Percentiles rank a stretch among this genome's conserved stretches.
phyloP scores from a whole-genome alignment of 2,329 filamentous ascomycete genomes.

The Fusarium irregulare region DNA sequence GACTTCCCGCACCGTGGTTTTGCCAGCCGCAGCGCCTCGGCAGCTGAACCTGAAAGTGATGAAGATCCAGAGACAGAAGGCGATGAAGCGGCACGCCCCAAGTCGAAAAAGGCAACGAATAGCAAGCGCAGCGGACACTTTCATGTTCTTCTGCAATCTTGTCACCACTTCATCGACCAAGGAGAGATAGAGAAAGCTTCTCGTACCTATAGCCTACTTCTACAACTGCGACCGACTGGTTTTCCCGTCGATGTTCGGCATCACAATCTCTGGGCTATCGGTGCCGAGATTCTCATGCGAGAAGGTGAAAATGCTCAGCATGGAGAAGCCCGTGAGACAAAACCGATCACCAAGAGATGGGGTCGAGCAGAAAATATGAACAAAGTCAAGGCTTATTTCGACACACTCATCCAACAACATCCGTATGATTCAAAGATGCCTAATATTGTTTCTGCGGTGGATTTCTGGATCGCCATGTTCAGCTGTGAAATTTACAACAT shows the following conservation, averaged over 20 bases:
- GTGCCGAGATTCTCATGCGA: slow-evolving; percentile 84
- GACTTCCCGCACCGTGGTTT: slow-evolving; percentile 64
- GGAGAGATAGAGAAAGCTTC: slow-evolving; percentile 78
- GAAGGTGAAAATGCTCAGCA: slow-evolving; percentile 55
- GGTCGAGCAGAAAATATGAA: slow-evolving; percentile 59
- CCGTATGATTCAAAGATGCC: slow-evolving; percentile 73
- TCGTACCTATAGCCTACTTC: slow-evolving; percentile 78
- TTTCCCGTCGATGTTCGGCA: slow-evolving; percentile 73
- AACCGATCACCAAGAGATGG: slow-evolving; percentile 49
- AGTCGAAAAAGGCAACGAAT: slow-evolving; percentile 18
- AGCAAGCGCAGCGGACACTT: slow-evolving; percentile 62
- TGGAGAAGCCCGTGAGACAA: background rate
- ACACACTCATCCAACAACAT: slow-evolving; percentile 80
- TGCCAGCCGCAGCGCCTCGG: background rate
- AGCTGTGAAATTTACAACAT: slow-evolving; percentile 83
- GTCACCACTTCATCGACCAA: slow-evolving; percentile 78
- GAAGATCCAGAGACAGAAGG: slow-evolving; percentile 34
- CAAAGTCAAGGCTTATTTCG: slow-evolving; percentile 72
- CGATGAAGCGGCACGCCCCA: slow-evolving; percentile 19
- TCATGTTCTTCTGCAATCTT: slow-evolving; percentile 72
- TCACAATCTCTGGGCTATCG: slow-evolving; percentile 82
- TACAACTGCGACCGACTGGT: slow-evolving; percentile 62
- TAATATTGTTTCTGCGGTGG: slow-evolving; percentile 70
- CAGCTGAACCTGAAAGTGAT: slow-evolving; percentile 36
- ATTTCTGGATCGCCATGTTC: slow-evolving; percentile 86